Percentiles rank a stretch among this genome's conserved stretches.
These are phyloP conservation scores for Tremella fuciformis DNA, from an alignment of 768 basidiomycete species.

Conservation along the genomic window DNA sequence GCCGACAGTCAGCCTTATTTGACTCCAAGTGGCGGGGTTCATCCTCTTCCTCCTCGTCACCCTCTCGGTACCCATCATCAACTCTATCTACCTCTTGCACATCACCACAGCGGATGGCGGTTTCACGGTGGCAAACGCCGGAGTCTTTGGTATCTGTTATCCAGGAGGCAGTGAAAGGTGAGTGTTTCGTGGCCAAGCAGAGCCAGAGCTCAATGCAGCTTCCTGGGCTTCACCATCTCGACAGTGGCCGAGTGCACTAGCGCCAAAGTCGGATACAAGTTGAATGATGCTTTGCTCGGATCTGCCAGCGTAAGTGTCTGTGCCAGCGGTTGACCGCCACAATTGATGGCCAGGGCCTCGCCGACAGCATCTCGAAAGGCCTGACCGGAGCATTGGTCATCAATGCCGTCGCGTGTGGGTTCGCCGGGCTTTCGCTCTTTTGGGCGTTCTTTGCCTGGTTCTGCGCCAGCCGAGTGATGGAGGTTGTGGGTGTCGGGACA, in stretches of 20 bases:
- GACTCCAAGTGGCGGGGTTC: conserved; percentile 58
- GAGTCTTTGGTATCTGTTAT: conserved; percentile 80
- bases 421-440: conserved; percentile 36
- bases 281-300: conserved; percentile 60
- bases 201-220: conserved; percentile 44
- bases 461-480: conserved; percentile 28
- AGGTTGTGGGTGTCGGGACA: conserved; percentile 31
- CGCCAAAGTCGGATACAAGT: conserved; percentile 67
- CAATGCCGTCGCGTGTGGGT: conserved; percentile 39
- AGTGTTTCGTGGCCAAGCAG: conserved; percentile 5
- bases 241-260: conserved; percentile 59
- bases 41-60: conserved; percentile 73
- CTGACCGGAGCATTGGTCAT: conserved; percentile 32
- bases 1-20: too few relatives aligned
- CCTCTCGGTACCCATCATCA: conserved; percentile 71
- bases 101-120: conserved; percentile 53
- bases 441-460: conserved; percentile 45
- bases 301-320: conserved; percentile 48
- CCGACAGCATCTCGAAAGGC: conserved; percentile 20
- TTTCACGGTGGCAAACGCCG: conserved; percentile 59
- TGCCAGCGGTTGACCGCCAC: too few relatives aligned
- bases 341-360: conserved; percentile 4
- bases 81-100: conserved; percentile 62
- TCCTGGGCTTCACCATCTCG: conserved; percentile 55
- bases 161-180: conserved; percentile 45